Evolutionary conservation across 805 yeast species (phyloP).

Genomic region (Wickerhamiella lipophila): DNA sequence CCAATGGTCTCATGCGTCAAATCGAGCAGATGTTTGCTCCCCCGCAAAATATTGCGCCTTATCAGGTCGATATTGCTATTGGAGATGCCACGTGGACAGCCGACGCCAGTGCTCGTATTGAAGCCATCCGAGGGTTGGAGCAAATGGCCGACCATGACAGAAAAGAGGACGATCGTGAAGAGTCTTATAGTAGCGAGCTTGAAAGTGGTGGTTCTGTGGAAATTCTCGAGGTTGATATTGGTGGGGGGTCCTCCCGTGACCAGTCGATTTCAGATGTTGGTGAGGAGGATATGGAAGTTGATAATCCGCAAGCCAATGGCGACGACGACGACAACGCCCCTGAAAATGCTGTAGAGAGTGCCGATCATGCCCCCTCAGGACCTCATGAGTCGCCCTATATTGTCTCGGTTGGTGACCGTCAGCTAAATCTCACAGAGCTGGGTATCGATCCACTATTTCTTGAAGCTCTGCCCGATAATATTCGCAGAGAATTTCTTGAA

Average conservation of each 20-base stretch:
- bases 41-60: neutral
- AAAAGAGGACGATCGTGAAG: no score
- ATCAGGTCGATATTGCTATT: neutral
- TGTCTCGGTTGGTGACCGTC: constrained; percentile 6
- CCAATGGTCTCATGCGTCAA: neutral
- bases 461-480: constrained; percentile 10
- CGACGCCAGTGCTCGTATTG: neutral
- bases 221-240: neutral
- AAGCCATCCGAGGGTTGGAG: neutral
- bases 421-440: constrained; percentile 9
- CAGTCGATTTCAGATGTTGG: neutral
- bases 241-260: neutral
- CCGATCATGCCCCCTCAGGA: no score
- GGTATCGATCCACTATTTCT: constrained; percentile 12
- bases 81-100: neutral
- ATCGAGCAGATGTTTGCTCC: neutral
- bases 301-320: neutral
- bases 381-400: neutral
- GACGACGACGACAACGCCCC: no score
- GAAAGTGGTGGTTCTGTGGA: neutral
- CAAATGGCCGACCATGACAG: neutral
- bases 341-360: neutral
- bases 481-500: constrained; percentile 9
- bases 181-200: no score
- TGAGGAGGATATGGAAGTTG: neutral